Conservation (phyloP, 2,329 filamentous ascomycete species). For the Cladosporium colombiae region DNA sequence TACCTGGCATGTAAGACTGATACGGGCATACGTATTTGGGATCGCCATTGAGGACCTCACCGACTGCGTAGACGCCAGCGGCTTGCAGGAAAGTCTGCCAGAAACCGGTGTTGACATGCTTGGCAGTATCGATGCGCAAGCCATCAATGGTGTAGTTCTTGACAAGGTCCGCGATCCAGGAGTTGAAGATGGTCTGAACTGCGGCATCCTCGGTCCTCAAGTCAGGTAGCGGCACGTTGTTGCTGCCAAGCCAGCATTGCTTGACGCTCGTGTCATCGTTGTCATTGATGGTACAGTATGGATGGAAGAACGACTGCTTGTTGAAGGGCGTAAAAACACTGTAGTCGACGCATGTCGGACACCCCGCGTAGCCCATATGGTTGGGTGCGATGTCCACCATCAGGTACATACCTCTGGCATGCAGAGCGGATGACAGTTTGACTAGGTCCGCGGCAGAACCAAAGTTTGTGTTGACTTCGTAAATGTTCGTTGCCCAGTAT, state of each 20-base stretch:
- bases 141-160: conserved; percentile 42
- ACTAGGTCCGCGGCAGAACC: conserved; percentile 45
- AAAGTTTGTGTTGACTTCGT: conserved; percentile 47
- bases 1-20: conserved; percentile 33
- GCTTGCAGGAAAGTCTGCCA: conserved; percentile 30
- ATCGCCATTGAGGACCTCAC: conserved; percentile 34
- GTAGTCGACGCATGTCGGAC: conserved; percentile 22
- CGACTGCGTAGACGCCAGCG: conserved; percentile 34
- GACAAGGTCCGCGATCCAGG: conserved; percentile 42
- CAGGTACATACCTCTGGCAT: conserved; percentile 46
- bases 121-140: conserved; percentile 37
- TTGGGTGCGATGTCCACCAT: conserved; percentile 52
- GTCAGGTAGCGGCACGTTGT: conserved; percentile 47
- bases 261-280: conserved; percentile 34
- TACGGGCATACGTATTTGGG: conserved; percentile 31
- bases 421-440: conserved; percentile 43
- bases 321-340: conserved; percentile 41
- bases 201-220: conserved; percentile 43
- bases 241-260: conserved; percentile 52
- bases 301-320: conserved; percentile 45
- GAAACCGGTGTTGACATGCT: conserved; percentile 35
- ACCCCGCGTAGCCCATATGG: conserved; percentile 32
- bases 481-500: conserved; percentile 47
- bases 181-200: conserved; percentile 39
- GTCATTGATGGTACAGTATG: conserved; percentile 58